Percentiles rank a stretch among this genome's conserved stretches.
Conservation (phyloP, 306 rosid genomes). For the Castanea crenata region DNA sequence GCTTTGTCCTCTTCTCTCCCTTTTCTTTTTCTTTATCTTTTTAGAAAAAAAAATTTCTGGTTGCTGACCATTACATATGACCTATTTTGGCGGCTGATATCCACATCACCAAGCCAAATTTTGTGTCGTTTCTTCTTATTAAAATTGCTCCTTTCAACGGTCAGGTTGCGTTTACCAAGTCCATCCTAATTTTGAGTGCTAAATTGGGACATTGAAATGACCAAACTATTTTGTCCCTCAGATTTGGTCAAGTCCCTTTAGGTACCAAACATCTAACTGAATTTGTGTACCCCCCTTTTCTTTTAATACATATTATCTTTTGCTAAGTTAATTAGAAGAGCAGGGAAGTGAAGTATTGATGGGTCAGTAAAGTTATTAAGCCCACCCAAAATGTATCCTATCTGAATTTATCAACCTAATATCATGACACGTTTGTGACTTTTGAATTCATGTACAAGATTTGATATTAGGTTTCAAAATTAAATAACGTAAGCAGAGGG, state of each 20-base stretch:
- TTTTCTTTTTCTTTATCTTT: too few relatives aligned
- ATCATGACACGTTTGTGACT: conserved; percentile 8
- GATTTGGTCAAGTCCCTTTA: background rate
- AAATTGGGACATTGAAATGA: conserved; percentile 2
- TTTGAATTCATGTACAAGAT: conserved; percentile 13
- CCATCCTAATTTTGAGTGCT: conserved; percentile 28
- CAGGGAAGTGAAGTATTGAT: conserved; percentile 31
- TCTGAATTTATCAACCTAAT: conserved; percentile 16
- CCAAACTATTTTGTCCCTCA: background rate
- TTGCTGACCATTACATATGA: background rate
- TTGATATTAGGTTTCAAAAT: conserved; percentile 7
- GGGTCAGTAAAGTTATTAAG: conserved; percentile 30
- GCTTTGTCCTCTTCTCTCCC: conserved; percentile 17
- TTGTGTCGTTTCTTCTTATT: background rate
- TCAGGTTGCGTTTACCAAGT: conserved; percentile 16
- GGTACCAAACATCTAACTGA: too few relatives aligned
- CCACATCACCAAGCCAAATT: background rate
- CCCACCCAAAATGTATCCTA: conserved; percentile 32
- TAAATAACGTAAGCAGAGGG: background rate
- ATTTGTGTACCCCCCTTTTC: too few relatives aligned
- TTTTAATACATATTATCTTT: conserved; percentile 1
- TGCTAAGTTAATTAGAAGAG: conserved; percentile 41
- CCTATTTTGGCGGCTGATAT: background rate
- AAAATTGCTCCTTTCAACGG: conserved; percentile 23
- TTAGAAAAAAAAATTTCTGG: background rate